Evolutionary conservation across 2,329 filamentous ascomycete genomes (phyloP).

Genomic region (Colletotrichum sp.): DNA sequence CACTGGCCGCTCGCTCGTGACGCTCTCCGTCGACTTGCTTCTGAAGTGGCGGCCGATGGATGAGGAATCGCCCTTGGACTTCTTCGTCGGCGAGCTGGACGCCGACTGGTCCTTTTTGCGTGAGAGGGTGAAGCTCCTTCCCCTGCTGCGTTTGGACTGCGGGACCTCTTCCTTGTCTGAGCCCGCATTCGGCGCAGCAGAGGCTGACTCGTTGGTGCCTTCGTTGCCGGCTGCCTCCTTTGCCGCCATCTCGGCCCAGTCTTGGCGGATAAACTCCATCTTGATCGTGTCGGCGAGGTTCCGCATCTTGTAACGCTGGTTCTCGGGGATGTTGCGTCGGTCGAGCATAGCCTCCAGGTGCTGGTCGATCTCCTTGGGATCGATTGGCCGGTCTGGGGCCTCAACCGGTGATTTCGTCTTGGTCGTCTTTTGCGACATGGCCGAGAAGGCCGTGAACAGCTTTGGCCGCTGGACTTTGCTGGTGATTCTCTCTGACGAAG

Average conservation of each 20-base stretch:
- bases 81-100: conserved; percentile 71
- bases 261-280: conserved; percentile 91
- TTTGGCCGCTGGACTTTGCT: conserved; percentile 47
- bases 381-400: conserved; percentile 57
- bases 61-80: conserved; percentile 70
- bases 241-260: conserved; percentile 73
- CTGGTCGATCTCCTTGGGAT: conserved; percentile 59
- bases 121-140: conserved; percentile 80
- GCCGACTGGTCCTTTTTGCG: conserved; percentile 67
- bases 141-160: conserved; percentile 66
- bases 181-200: conserved; percentile 33
- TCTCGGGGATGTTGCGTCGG: conserved; percentile 89
- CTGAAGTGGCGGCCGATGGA: conserved; percentile 66
- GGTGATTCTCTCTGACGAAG: conserved; percentile 26
- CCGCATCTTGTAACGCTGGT: conserved; percentile 94
- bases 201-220: conserved; percentile 40
- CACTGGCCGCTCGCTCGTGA: conserved; percentile 63
- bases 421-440: conserved; percentile 39
- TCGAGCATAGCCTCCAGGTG: conserved; percentile 74
- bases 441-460: conserved; percentile 43
- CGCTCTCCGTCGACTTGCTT: conserved; percentile 75
- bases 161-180: conserved; percentile 45
- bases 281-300: conserved; percentile 89
- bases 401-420: conserved; percentile 36
- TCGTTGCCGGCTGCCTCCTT: conserved; percentile 49